These are phyloP conservation scores for Podospora comata DNA, from an alignment of 495 filamentous ascomycete species.

Conservation along the genomic window DNA sequence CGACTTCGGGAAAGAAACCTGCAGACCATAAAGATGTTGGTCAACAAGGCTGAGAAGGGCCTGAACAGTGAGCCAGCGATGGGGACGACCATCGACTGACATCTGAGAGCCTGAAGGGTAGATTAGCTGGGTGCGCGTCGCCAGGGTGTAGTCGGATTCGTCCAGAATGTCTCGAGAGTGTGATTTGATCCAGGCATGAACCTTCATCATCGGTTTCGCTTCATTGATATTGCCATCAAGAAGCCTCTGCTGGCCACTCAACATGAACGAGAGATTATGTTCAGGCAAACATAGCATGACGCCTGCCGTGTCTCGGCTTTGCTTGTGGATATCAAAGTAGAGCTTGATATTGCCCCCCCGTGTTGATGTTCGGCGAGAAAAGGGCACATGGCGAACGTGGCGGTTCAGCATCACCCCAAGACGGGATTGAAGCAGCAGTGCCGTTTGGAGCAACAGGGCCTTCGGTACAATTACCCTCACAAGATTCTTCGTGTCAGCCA, in stretches of 20 bases:
- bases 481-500: slow-evolving; percentile 47
- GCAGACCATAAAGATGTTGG: slow-evolving; percentile 37
- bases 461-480: slow-evolving; percentile 51
- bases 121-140: slow-evolving; percentile 47
- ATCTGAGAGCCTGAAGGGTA: slow-evolving; percentile 50
- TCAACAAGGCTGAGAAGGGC: slow-evolving; percentile 43
- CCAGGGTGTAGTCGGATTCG: slow-evolving; percentile 54
- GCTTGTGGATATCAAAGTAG: slow-evolving; percentile 38
- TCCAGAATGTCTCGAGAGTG: slow-evolving; percentile 53
- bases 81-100: slow-evolving; percentile 49
- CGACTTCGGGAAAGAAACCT: slow-evolving; percentile 37
- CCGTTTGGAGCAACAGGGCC: slow-evolving; percentile 50
- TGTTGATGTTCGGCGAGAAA: slow-evolving; percentile 46
- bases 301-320: slow-evolving; percentile 32
- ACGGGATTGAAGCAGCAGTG: slow-evolving; percentile 46
- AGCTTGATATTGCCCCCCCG: slow-evolving; percentile 27
- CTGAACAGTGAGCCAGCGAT: slow-evolving; percentile 47
- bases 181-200: slow-evolving; percentile 47
- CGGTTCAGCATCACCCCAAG: slow-evolving; percentile 50
- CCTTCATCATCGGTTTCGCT: slow-evolving; percentile 41
- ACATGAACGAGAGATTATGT: slow-evolving; percentile 51
- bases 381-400: slow-evolving; percentile 47
- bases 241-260: slow-evolving; percentile 49
- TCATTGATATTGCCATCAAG: slow-evolving; percentile 37
- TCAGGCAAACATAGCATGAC: slow-evolving; percentile 52